phyloP scores from a whole-genome alignment of 1,284 basidiomycete species.

The Ceratobasidium sp. region DNA sequence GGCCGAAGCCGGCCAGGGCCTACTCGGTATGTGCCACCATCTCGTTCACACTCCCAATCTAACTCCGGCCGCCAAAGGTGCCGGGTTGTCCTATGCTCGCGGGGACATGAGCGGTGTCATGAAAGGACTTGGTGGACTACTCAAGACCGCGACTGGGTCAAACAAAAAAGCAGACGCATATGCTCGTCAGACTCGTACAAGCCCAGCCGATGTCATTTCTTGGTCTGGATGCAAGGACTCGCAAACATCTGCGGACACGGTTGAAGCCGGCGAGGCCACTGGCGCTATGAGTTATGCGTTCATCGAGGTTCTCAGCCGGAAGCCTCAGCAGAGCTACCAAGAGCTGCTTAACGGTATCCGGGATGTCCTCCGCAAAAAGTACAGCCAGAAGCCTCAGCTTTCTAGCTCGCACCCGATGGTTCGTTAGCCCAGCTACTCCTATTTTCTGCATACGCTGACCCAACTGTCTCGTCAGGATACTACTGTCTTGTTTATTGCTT shows the following conservation, averaged over 20 bases:
- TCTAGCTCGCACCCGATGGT: constrained; percentile 84
- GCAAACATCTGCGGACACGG: constrained; percentile 92
- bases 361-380: constrained; percentile 69
- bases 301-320: constrained; percentile 69
- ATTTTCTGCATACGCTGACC: background rate
- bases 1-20: constrained; percentile 78
- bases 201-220: constrained; percentile 81
- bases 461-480: constrained; percentile 44
- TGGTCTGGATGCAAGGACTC: constrained; percentile 94
- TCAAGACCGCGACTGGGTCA: constrained; percentile 56
- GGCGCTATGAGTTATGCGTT: constrained; percentile 92
- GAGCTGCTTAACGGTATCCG: constrained; percentile 79
- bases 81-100: constrained; percentile 74
- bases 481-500: constrained; percentile 50
- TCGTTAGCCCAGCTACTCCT: constrained; percentile 50
- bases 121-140: constrained; percentile 55
- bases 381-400: constrained; percentile 88
- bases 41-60: background rate
- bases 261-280: constrained; percentile 81
- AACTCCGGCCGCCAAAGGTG: constrained; percentile 52
- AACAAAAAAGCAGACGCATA: constrained; percentile 69
- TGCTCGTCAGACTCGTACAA: constrained; percentile 73
- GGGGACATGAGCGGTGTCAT: constrained; percentile 83
- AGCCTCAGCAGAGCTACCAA: constrained; percentile 81
- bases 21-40: constrained; percentile 58